Evolutionary conservation across 140 eudicot species (phyloP), one percentile per base, ranked within the genome.

Genomic region (Cichorium intybus): DNA sequence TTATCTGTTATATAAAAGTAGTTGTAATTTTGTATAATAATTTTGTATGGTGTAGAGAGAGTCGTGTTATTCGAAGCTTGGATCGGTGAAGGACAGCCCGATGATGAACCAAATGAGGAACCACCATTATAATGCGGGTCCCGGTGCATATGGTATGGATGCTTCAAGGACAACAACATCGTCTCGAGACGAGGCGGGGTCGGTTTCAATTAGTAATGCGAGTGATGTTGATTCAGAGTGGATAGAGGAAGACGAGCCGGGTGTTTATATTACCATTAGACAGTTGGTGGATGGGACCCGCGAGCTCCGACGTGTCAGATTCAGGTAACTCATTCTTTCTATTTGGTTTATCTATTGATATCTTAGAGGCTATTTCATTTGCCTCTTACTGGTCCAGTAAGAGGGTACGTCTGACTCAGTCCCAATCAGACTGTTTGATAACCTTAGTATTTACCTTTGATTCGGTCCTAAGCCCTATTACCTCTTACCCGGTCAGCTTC

Each of bases 161-260:
- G 87, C 97, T 18, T 80, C 97, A 6, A 78, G 93, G 35, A 87
- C 84, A 3, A 84, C 97, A 3, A 87, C 95, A 55, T 79, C 93
- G 21, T 90, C 97, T 12, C 60, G 95, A 76, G 97, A 90, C 1
- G 95, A 86, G 66, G 82, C 83, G 10, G 82, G 83, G 10, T 85
- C 88, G 1, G 89, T 84, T 61, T 87, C 96, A 3, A 29, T 88
- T 22, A 89, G 97, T 76, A 89, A 86, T 60, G 97, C 87, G 9
- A 86, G 95, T 53, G 97, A 86, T 57, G 47, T 84, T 21, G 97
- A 89, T 51, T 79, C 80, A 7, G 95, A 89, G 72, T 89, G 97
- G 97, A 85, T 89, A 35, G 97, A 89, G 62, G 83, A 89, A 74
- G 97, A 89, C 17, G 97, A 86, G 61, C 95, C 95, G 9, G 97